Base-by-base conservation (phyloP, 108 stramenopile species). In the Pseudonitzschia multistriata region DNA sequence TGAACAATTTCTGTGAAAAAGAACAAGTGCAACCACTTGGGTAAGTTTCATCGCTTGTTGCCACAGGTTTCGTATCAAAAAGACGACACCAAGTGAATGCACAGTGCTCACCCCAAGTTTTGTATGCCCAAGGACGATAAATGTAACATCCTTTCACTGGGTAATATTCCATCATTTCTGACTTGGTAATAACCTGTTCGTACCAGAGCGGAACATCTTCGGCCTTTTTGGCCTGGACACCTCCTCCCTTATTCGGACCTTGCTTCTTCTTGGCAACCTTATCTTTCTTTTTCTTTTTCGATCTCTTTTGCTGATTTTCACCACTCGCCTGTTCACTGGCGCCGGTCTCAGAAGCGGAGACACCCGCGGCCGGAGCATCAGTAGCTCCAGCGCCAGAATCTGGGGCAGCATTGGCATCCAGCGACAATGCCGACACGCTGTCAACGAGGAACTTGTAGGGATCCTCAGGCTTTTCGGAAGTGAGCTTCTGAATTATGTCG, bases 91-190 rank as follows among this genome's bases (percentile, higher is more conserved):
- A 17, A 45, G 8, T 45, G 2, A 45, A 45, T 10, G 15, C n/a
- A n/a, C 8, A 17, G 42, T 13, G 17, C 42, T 45, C 95, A 97
- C 42, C 97, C 97, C 97, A 98, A 55, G 97, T 96, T 75, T 89
- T 87, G 79, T 92, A 98, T n/a, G 85, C 80, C 96, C 96, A 96
- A 22, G 97, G 97, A 63, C 97, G 93, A 29, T 97, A 76, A 66
- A 98, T 95, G 81, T 97, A 98, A 74, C 97, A 98, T 19, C 97
- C 97, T 27, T 82, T 83, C 66, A 98, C 95, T 65, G 96, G 93
- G 72, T 93, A 94, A 78, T 97, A 98, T 55, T 95, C 94, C 54
- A 98, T 98, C 96, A 98, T 96, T 86, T 98, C 97, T 11, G 88
- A 85, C 40, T 92, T 76, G 10, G 90, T 92, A 76, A 98, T 98